These are phyloP conservation scores for Haplosporangium gracile DNA, from an alignment of 192 early-diverging fungal species.

Conservation along the genomic window DNA sequence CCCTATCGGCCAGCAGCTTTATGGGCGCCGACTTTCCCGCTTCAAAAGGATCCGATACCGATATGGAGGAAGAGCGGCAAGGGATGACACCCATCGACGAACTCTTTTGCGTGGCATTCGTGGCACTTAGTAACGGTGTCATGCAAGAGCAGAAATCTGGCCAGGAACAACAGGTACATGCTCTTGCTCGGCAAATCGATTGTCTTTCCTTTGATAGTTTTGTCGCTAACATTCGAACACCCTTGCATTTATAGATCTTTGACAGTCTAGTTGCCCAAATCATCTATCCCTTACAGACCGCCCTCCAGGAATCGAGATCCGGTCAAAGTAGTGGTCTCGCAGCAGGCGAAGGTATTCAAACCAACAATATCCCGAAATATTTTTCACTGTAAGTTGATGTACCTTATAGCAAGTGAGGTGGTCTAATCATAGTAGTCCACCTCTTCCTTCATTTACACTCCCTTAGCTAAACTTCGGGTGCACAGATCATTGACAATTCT, in stretches of 20 bases:
- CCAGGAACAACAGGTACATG: conserved; percentile 22
- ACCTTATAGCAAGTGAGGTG: background rate
- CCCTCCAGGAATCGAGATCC: conserved; percentile 32
- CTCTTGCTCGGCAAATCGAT: conserved; percentile 2
- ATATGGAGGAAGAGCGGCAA: conserved; percentile 12
- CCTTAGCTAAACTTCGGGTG: conserved; percentile 38
- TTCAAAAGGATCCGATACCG: background rate
- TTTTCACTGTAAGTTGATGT: background rate
- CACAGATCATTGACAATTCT: conserved; percentile 33
- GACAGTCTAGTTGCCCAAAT: conserved; percentile 24
- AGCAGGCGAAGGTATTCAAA: background rate
- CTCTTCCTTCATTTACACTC: no score
- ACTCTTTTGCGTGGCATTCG: conserved; percentile 28
- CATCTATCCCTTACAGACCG: conserved; percentile 36
- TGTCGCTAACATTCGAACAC: background rate
- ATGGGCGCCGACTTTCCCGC: conserved; percentile 34
- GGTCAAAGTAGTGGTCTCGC: background rate
- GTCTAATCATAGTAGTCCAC: no score
- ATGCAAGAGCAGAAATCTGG: conserved; percentile 21
- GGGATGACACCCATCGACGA: conserved; percentile 46
- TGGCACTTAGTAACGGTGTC: conserved; percentile 34
- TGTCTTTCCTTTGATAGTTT: background rate
- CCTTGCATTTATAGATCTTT: conserved; percentile 17
- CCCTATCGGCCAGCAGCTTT: conserved; percentile 14
- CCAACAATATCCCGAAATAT: background rate